A percentile compares a stretch with the other conserved stretches of the same genome.
Evolutionary conservation across 805 yeast species (phyloP).

Genomic region (Kluyveromyces lactis): DNA sequence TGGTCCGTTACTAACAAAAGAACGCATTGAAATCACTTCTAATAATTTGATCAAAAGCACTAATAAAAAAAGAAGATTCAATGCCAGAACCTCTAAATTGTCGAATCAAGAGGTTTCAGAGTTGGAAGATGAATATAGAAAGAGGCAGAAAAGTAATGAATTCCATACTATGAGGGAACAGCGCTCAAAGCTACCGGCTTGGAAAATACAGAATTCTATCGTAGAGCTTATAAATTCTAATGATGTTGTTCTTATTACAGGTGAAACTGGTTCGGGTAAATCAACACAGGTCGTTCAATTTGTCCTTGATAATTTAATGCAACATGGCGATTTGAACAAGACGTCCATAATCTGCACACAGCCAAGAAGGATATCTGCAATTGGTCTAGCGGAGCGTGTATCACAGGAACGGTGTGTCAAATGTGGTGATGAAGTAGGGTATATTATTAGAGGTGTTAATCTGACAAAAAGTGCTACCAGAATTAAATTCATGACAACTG

Average conservation of each 20-base stretch:
- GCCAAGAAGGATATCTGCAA: conserved; percentile 92
- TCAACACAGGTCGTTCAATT: conserved; percentile 94
- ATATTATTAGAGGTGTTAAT: conserved; percentile 83
- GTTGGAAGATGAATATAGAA: conserved; percentile 30
- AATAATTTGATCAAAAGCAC: neutral
- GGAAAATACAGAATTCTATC: conserved; percentile 55
- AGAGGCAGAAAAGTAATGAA: conserved; percentile 26
- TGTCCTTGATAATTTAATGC: conserved; percentile 58
- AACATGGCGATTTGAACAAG: conserved; percentile 36
- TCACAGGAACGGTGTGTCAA: conserved; percentile 61
- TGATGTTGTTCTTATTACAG: conserved; percentile 73
- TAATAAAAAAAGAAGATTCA: neutral
- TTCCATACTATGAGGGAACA: conserved; percentile 34
- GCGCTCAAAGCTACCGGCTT: conserved; percentile 72
- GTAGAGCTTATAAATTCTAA: conserved; percentile 47
- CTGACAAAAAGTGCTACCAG: conserved; percentile 54
- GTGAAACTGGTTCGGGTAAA: conserved; percentile 97
- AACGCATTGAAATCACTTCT: conserved; percentile 10
- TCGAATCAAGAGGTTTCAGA: conserved; percentile 26
- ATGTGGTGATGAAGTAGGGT: conserved; percentile 66
- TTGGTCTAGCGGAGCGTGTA: conserved; percentile 89
- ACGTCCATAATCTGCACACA: conserved; percentile 79
- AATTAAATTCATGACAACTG: conserved; percentile 85
- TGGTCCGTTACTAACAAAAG: conserved; percentile 45
- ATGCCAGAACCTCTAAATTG: conserved; percentile 9